Base-by-base conservation (phyloP, 257 asterid genomes). In the Anisodus acutangulus region DNA sequence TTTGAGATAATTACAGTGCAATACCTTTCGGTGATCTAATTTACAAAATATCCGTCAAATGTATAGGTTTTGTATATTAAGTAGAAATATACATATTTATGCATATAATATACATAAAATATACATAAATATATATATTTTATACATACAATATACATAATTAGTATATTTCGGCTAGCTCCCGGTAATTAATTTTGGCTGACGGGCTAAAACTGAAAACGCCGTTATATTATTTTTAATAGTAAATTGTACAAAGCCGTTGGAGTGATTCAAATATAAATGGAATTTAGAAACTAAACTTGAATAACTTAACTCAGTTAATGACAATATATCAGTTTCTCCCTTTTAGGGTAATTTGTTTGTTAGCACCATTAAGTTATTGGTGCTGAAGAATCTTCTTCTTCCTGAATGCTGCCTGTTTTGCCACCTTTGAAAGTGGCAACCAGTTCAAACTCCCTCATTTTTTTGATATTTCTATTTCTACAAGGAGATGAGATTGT, bases 241-340 rank as follows among this genome's bases (percentile, higher is more conserved):
- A 76, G 45, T 12, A 51, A 51, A 12, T 51, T 51, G 63, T 76
- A 49, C 4, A 76, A 51, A 22, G 13, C 37, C 22, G 15, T 70
- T 0, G 79, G 79, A 43, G 35, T 70, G 54, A 70, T 70, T 70
- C 26, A 22, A 76, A 0, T 22, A 51, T 12, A 13, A 45, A 12
- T 51, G 62, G 63, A 76, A 76, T 58, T 51, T 76, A 51, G 43
- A 51, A 26, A 51, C 6, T 76, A 76, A 76, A 76, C 60, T 26
- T 51, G 0, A 70, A 70, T 49, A 13, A 17, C 79, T 70, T 70
- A 9, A 70, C 55, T 70, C 8, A 41, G 55, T 39, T 70, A 43
- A 43, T 43, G 79, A 17, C 16, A 70, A 8, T 43, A 7, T 7
- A 39, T 68, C 8, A 39, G 51, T 0, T 39, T 68, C 45, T 67